Base-by-base conservation (phyloP, 129 eudicot species). In the Lactuca sativa region DNA sequence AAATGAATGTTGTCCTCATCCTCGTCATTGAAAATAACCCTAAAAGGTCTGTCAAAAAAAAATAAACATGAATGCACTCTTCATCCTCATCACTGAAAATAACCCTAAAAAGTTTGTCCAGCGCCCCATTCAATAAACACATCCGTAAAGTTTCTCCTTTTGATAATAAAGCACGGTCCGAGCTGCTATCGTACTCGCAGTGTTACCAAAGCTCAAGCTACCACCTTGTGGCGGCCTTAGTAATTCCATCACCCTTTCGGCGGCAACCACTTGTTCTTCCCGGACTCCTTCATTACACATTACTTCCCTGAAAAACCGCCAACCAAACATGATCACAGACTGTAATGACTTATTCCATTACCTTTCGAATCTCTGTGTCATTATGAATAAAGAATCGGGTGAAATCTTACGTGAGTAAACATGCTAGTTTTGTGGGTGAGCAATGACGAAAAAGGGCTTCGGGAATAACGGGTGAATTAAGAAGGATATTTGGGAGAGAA, bases 401-500 rank as follows among this genome's bases (percentile, higher is more conserved):
- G 30, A 25, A 25, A 73, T 51, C 89, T 82, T 82, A 92, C 98
- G 14, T 67, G 69, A 92, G 85, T 52, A 78, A 70, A 9, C 72
- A 8, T 18, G 95, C 95, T 81, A 93, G 85, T 44, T 61, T 81
- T 44, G 75, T 59, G 54, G 98, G 96, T 0, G 92, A 83, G 85
- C 98, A 93, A 16, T 66, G 83, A 63, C 60, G 72, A 56, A 93
- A 89, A 17, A 93, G 96, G 71, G 85, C 85, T 86, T 93, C 98
- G 15, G 98, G 92, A 12, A 89, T 86, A 53, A 85, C 77, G 30
- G 90, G 56, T 3, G 96, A 89, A 68, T 78, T 76, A 58, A 93
- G 76, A 75, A 89, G 82, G 67, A 93, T 93, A 79, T 89, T 93
- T 3, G 98, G 96, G 63, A 93, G 90, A 11, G 98, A 93, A 54